Conservation (phyloP, 306 rosid species). For the Prunus kanzakura region DNA sequence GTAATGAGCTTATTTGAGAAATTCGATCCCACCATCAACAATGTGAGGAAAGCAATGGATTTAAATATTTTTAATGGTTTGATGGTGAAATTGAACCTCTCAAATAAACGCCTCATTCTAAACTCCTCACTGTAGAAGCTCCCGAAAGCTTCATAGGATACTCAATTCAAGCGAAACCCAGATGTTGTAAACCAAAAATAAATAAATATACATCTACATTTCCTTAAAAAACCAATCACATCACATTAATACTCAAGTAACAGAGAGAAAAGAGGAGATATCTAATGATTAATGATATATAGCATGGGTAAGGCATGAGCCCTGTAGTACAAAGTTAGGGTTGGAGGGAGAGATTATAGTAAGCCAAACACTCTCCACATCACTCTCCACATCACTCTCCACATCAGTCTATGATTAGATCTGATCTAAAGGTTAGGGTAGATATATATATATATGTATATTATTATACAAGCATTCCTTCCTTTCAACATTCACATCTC, state of each 20-base stretch:
- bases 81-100: no score
- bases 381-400: slow-evolving; percentile 14
- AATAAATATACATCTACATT: background rate
- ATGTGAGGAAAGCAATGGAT: no score
- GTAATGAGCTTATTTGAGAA: no score
- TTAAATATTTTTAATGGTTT: no score
- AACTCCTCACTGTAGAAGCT: no score
- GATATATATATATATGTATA: slow-evolving; percentile 14
- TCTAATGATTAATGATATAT: background rate
- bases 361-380: slow-evolving; percentile 16
- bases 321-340: slow-evolving; percentile 20
- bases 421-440: slow-evolving; percentile 42
- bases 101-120: no score
- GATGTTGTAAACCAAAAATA: background rate
- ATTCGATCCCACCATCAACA: no score
- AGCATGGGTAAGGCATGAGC: background rate
- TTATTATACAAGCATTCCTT: slow-evolving; percentile 26
- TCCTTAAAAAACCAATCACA: background rate
- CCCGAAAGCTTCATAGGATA: background rate
- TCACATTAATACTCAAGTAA: background rate
- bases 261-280: background rate
- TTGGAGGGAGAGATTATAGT: slow-evolving; percentile 9
- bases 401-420: slow-evolving; percentile 26
- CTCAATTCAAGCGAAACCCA: background rate
- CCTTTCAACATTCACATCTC: slow-evolving; percentile 3